These are phyloP conservation scores for Polytrichum formosum DNA, from an alignment of 225 moss, liverwort and hornwort species.

Conservation along the genomic window DNA sequence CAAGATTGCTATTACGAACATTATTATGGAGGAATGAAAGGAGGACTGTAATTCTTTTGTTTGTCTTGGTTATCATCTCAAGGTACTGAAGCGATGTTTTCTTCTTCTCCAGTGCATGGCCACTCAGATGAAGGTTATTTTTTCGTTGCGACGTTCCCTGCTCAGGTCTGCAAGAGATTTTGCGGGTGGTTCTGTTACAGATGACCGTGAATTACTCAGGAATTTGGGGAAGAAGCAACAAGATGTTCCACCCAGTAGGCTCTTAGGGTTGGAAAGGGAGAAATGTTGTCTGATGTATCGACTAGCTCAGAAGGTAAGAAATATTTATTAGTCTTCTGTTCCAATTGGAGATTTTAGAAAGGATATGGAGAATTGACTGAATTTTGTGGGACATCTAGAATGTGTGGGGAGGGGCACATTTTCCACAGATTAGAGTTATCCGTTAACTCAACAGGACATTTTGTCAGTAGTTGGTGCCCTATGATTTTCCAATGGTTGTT, in stretches of 20 bases:
- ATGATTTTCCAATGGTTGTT: too few relatives aligned
- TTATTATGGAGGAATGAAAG: too few relatives aligned
- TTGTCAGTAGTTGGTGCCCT: too few relatives aligned
- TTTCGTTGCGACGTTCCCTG: conserved; percentile 6
- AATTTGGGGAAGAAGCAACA: not conserved
- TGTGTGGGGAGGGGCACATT: too few relatives aligned
- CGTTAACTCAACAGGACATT: too few relatives aligned
- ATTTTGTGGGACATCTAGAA: too few relatives aligned
- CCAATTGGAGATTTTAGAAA: too few relatives aligned
- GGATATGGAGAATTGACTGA: too few relatives aligned
- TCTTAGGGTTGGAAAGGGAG: conserved; percentile 3
- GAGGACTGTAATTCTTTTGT: too few relatives aligned
- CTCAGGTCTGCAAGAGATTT: conserved; percentile 10
- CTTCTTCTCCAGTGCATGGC: conserved; percentile 8
- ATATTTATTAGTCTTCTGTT: too few relatives aligned
- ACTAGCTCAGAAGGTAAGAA: conserved; percentile 22
- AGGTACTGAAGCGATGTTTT: conserved; percentile 1
- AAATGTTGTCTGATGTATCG: conserved; percentile 20
- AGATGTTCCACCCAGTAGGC: not conserved
- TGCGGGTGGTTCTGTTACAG: conserved; percentile 8
- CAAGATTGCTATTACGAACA: too few relatives aligned
- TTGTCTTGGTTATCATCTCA: not conserved
- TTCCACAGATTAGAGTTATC: too few relatives aligned
- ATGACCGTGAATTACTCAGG: conserved; percentile 9
- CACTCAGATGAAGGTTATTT: conserved; percentile 16